phyloP scores from a whole-genome alignment of 2,329 filamentous ascomycete species.

The Hymenoscyphus occultus region DNA sequence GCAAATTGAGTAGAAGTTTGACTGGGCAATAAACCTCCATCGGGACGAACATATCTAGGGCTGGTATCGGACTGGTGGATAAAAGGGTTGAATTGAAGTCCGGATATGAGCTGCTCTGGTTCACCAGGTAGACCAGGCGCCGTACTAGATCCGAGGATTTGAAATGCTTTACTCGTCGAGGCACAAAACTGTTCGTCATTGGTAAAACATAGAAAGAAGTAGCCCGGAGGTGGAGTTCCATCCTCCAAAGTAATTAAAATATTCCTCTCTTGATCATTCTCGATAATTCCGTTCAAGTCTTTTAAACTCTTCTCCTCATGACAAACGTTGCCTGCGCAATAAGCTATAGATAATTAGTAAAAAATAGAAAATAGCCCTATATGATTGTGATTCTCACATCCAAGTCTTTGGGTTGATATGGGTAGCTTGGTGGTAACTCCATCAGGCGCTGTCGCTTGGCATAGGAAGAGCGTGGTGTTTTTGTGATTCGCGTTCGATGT shows the following conservation, averaged over 20 bases:
- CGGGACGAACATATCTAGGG: not conserved
- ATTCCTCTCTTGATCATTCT: not conserved
- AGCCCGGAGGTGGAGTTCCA: not conserved
- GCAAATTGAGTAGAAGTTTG: not conserved
- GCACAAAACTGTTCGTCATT: not conserved
- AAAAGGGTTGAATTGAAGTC: not conserved
- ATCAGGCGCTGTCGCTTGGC: not conserved
- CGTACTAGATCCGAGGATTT: not conserved
- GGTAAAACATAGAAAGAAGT: not conserved
- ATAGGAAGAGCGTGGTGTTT: slow-evolving; percentile 5
- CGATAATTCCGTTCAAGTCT: not conserved
- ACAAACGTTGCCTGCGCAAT: not conserved
- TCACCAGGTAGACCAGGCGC: not conserved
- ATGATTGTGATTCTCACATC: not conserved
- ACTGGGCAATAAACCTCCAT: not conserved
- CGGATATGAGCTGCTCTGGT: not conserved
- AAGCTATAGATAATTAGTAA: not conserved
- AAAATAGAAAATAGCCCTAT: not conserved
- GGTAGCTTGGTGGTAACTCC: not conserved
- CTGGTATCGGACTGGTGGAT: not conserved
- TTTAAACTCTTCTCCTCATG: not conserved
- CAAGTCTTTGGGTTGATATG: not conserved
- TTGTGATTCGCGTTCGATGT: not conserved
- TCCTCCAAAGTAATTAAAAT: not conserved
- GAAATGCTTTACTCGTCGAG: not conserved